Percentiles rank a stretch among this genome's conserved stretches.
These are phyloP conservation scores for Hypoxylon sp. DNA, from an alignment of 2,329 filamentous ascomycete species.

Conservation along the genomic window DNA sequence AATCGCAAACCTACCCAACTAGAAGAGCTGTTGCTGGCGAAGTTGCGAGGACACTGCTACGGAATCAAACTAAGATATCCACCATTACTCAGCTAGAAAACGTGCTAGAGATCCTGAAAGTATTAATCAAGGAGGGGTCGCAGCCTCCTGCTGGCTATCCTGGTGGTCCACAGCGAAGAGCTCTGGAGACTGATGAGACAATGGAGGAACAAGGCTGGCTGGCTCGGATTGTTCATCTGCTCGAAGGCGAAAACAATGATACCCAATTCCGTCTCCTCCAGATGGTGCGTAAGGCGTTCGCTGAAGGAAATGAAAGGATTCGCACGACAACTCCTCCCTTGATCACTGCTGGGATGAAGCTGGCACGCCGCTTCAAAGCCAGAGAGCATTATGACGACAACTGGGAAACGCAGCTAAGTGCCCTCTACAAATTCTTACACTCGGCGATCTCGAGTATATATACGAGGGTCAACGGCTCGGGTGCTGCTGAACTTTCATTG, in stretches of 20 bases:
- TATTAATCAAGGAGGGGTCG: constrained; percentile 92
- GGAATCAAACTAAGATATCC: constrained; percentile 82
- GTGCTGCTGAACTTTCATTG: constrained; percentile 87
- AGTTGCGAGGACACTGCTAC: constrained; percentile 84
- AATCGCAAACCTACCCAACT: constrained; percentile 93
- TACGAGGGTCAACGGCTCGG: constrained; percentile 80
- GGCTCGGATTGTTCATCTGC: constrained; percentile 89
- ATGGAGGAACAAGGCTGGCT: constrained; percentile 98
- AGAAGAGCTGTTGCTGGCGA: constrained; percentile 91
- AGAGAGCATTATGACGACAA: constrained; percentile 84
- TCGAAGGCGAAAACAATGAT: constrained; percentile 87
- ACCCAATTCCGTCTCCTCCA: constrained; percentile 95
- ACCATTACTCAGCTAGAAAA: constrained; percentile 86
- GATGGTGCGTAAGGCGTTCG: constrained; percentile 85
- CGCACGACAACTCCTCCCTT: constrained; percentile 95
- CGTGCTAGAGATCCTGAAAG: constrained; percentile 87
- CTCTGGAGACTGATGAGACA: constrained; percentile 91
- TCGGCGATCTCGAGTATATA: constrained; percentile 88
- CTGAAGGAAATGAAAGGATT: constrained; percentile 93
- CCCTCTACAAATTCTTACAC: constrained; percentile 96
- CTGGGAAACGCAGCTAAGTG: constrained; percentile 74
- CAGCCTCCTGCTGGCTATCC: constrained; percentile 88
- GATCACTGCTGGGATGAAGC: constrained; percentile 88
- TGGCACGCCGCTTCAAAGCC: constrained; percentile 88
- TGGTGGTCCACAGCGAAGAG: constrained; percentile 80